These are phyloP conservation scores for Tricholoma hemisulphureum DNA, from an alignment of 768 basidiomycete genomes.

Conservation along the genomic window DNA sequence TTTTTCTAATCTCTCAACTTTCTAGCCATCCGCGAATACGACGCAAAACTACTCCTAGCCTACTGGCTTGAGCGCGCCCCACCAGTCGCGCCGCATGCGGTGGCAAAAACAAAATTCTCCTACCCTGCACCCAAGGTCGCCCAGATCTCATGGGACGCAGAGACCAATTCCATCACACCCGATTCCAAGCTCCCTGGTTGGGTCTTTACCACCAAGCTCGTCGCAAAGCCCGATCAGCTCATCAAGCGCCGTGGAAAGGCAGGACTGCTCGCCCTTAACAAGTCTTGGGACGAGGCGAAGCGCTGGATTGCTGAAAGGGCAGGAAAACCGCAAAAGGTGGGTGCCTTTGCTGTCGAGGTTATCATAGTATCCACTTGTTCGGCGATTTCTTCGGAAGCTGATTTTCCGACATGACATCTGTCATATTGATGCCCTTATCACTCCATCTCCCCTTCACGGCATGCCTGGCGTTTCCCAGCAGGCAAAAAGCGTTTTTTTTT, in stretches of 20 bases:
- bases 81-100: conserved; percentile 61
- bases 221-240: conserved; percentile 96
- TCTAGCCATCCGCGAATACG: conserved; percentile 88
- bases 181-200: conserved; percentile 65
- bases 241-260: conserved; percentile 99
- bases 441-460: conserved; percentile 9
- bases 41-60: conserved; percentile 95
- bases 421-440: conserved; percentile 17
- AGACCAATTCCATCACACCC: conserved; percentile 53
- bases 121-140: conserved; percentile 76
- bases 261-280: conserved; percentile 92
- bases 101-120: conserved; percentile 55
- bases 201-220: conserved; percentile 85
- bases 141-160: conserved; percentile 83
- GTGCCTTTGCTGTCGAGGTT: conserved; percentile 26
- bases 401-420: conserved; percentile 7
- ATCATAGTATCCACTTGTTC: conserved; percentile 12
- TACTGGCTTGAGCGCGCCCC: conserved; percentile 97
- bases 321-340: conserved; percentile 88
- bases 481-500: conserved; percentile 21
- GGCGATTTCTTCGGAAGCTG: background rate
- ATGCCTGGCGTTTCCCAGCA: conserved; percentile 12
- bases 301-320: conserved; percentile 86
- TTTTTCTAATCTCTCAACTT: conserved; percentile 6
- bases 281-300: conserved; percentile 84